Conservation (phyloP, 495 filamentous ascomycete species). For the Aspergillus egyptiacus region DNA sequence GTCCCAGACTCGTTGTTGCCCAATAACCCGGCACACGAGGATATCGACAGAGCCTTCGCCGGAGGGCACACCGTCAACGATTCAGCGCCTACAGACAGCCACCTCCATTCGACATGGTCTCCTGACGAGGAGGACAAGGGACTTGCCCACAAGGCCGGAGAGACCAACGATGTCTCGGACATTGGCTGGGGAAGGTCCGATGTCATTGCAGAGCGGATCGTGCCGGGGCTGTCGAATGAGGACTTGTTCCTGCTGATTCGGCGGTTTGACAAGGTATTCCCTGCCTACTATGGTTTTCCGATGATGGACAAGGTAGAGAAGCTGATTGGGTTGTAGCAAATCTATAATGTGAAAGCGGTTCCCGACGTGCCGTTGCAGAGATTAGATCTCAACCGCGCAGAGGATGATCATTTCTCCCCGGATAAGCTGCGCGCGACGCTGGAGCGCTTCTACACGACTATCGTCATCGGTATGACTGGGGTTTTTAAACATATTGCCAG, state of each 20-base stretch:
- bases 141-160: conserved; percentile 36
- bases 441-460: conserved; percentile 82
- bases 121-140: conserved; percentile 35
- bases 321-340: conserved; percentile 63
- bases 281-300: conserved; percentile 2
- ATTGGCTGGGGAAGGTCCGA: conserved; percentile 65
- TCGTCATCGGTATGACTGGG: conserved; percentile 61
- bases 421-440: conserved; percentile 76
- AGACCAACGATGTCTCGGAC: conserved; percentile 49
- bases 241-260: conserved; percentile 76
- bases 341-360: conserved; percentile 77
- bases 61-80: neutral
- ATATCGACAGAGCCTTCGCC: neutral
- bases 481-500: conserved; percentile 69
- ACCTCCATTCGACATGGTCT: conserved; percentile 33
- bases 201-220: conserved; percentile 53
- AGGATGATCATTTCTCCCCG: conserved; percentile 79
- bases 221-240: conserved; percentile 65
- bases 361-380: conserved; percentile 47
- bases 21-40: neutral
- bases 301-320: too few relatives aligned
- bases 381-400: conserved; percentile 74
- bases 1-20: neutral
- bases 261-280: conserved; percentile 72
- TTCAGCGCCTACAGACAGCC: conserved; percentile 34